phyloP scores from a whole-genome alignment of 352 stramenopile species.

The Globisporangium recalcitrans region DNA sequence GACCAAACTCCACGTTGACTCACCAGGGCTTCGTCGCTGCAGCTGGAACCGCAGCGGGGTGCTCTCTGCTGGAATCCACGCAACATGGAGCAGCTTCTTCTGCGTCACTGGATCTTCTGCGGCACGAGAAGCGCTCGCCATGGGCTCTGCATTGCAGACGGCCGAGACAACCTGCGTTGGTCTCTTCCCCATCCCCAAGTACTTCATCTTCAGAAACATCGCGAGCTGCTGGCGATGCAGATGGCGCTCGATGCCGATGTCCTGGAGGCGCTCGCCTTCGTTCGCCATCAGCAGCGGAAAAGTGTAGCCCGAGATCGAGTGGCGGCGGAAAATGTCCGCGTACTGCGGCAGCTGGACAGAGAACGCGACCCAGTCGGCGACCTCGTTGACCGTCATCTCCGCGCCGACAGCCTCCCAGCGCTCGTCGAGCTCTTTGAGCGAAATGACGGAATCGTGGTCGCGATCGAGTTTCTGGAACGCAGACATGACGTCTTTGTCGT shows the following conservation, averaged over 20 bases:
- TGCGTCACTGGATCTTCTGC: neutral
- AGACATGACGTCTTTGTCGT: constrained; percentile 58
- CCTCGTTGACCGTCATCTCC: constrained; percentile 84
- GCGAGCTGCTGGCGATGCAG: constrained; percentile 76
- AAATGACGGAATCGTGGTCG: constrained; percentile 78
- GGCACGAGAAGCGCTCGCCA: no score
- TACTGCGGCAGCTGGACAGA: constrained; percentile 82
- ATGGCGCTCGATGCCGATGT: constrained; percentile 65
- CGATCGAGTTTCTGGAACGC: constrained; percentile 76
- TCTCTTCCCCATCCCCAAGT: constrained; percentile 71
- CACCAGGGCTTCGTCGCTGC: constrained; percentile 57
- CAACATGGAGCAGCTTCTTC: constrained; percentile 45
- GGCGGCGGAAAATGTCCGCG: constrained; percentile 59
- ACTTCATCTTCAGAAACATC: constrained; percentile 82
- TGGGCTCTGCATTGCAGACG: constrained; percentile 27
- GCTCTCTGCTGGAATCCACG: constrained; percentile 45
- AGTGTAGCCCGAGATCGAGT: constrained; percentile 84
- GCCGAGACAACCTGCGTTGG: constrained; percentile 37
- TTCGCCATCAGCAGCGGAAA: constrained; percentile 85
- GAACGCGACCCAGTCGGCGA: constrained; percentile 79
- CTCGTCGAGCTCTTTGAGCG: constrained; percentile 74
- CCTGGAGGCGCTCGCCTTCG: constrained; percentile 56
- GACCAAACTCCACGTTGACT: constrained; percentile 49
- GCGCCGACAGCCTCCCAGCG: constrained; percentile 72
- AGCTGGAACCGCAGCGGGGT: constrained; percentile 61